Conservation (phyloP, 352 stramenopile genomes). For the Pythium sp. region DNA sequence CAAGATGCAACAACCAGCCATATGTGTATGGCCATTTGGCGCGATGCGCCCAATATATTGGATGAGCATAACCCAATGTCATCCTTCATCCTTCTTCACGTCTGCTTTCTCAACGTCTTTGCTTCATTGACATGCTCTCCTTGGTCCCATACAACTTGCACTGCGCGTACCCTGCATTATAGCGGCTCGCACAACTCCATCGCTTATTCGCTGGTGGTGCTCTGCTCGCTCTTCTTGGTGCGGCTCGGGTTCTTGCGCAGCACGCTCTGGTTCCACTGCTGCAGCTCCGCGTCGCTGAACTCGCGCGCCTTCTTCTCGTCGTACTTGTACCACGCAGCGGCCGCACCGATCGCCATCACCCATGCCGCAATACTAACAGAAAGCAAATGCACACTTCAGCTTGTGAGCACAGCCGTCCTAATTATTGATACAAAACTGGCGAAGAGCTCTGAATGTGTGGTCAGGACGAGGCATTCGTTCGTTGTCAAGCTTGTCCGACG, state of each 20-base stretch:
- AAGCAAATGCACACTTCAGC: not conserved
- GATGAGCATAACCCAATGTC: no score
- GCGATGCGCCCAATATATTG: no score
- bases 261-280: constrained; percentile 59
- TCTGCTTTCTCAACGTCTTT: not conserved
- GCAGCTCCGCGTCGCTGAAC: constrained; percentile 42
- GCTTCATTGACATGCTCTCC: not conserved
- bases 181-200: not conserved
- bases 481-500: not conserved
- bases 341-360: constrained; percentile 38
- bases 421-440: not conserved
- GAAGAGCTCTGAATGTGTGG: constrained; percentile 5
- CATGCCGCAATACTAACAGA: constrained; percentile 46
- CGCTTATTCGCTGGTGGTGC: constrained; percentile 21
- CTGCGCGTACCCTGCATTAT: not conserved
- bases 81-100: no score
- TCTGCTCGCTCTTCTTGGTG: constrained; percentile 21
- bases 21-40: no score
- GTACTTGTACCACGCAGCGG: constrained; percentile 50
- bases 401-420: not conserved
- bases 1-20: no score
- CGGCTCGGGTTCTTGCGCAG: constrained; percentile 36
- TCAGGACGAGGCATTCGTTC: not conserved
- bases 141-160: not conserved
- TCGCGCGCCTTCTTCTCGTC: constrained; percentile 56